phyloP scores from a whole-genome alignment of 805 yeast species.

The Metschnikowia continentalis region DNA sequence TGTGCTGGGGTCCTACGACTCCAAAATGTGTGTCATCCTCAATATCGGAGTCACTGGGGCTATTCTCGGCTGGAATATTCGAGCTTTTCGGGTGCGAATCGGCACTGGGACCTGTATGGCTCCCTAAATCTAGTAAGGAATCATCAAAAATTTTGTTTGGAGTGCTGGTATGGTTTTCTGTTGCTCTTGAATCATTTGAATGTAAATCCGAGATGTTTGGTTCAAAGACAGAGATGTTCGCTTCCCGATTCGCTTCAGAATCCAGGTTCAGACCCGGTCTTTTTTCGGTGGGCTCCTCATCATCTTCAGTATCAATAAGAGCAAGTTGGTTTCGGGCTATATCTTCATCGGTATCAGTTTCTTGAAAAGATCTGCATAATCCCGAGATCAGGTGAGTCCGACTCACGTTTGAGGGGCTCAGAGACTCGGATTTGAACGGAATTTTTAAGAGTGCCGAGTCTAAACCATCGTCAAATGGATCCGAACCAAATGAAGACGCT shows the following conservation, averaged over 20 bases:
- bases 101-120: too few species aligned
- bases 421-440: neutral
- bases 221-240: too few species aligned
- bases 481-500: slow-evolving; percentile 16
- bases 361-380: neutral
- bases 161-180: too few species aligned
- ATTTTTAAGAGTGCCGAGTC: slow-evolving; percentile 17
- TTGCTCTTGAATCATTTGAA: too few species aligned
- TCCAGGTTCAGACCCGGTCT: too few species aligned
- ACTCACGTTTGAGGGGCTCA: neutral
- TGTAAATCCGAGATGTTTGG: too few species aligned
- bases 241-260: too few species aligned
- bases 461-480: slow-evolving; percentile 25
- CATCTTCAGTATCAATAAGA: slow-evolving; percentile 2
- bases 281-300: neutral
- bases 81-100: too few species aligned
- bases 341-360: neutral
- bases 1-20: slow-evolving; percentile 35
- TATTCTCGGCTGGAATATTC: too few species aligned
- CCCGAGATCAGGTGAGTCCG: neutral
- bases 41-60: too few species aligned
- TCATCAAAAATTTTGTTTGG: too few species aligned
- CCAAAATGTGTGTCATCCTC: slow-evolving; percentile 6
- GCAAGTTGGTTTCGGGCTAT: slow-evolving; percentile 17
- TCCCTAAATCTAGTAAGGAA: too few species aligned